A percentile compares a stretch with the other conserved stretches of the same genome.
phyloP scores from a whole-genome alignment of 305 asterid genomes.

The Solanum hybrid region DNA sequence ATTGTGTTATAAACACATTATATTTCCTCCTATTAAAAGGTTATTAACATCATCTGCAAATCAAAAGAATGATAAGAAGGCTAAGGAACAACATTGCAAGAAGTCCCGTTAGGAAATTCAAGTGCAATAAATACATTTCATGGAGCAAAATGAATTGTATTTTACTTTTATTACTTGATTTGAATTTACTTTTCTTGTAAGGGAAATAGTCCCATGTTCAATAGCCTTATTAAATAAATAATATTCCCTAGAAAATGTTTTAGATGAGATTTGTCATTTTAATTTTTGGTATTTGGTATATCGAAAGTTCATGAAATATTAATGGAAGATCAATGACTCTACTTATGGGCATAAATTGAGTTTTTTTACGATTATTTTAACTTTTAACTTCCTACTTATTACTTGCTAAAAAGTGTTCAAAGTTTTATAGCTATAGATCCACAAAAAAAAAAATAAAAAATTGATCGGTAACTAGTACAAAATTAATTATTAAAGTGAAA shows the following conservation, averaged over 20 bases:
- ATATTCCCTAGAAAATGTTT: neutral
- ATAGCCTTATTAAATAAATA: neutral
- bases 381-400: neutral
- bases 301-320: no score
- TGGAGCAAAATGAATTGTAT: neutral
- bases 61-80: neutral
- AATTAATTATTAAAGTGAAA: neutral
- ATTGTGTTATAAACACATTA: neutral
- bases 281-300: neutral
- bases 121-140: neutral
- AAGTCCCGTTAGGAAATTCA: neutral
- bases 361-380: neutral
- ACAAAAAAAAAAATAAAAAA: neutral
- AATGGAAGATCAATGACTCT: no score
- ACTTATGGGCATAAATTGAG: neutral
- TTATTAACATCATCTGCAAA: neutral
- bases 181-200: neutral
- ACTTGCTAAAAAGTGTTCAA: neutral
- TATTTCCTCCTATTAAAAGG: neutral
- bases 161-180: neutral
- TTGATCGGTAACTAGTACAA: neutral
- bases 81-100: neutral
- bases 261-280: neutral
- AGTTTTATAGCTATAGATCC: neutral
- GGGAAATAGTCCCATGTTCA: neutral